Base-by-base conservation (phyloP, 2,329 filamentous ascomycete species). In the Bisporella sp. region DNA sequence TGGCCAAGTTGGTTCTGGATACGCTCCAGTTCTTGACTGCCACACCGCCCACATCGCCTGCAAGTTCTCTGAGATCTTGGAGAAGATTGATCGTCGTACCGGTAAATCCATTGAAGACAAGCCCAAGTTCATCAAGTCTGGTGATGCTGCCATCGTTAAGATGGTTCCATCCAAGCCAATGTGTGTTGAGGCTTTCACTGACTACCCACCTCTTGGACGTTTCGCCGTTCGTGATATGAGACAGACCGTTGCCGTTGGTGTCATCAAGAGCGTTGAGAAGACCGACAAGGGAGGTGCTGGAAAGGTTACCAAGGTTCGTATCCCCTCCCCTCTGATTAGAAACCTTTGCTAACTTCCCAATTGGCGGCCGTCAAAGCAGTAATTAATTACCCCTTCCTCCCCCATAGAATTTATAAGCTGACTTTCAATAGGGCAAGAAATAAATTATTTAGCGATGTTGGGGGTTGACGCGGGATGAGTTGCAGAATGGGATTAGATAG, bases 91-190 rank as follows among this genome's bases (percentile, higher is more conserved):
- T 76, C 91, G 93, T 78, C 93, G 93, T 89, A 96, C 93, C 73
- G 93, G 93, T 75, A 99, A 99, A 86, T 88, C 91, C 64, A 83
- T 89, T 70, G 93, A 99, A 79, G 71, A 79, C n/a, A 37, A 37
- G 35, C 35, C 35, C 8, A 37, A 37, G 35, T 37, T 37, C 35
- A 37, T 37, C 35, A 37, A 37, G 35, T 37, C 35, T 37, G 35
- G 35, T 9, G 93, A 99, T 76, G 92, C 93, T 66, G 92, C 92
- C 76, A 99, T 99, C 79, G 93, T 99, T 81, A 97, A 96, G 90
- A 97, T 99, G 93, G 73, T 96, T 82, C 93, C 93, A 73, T 96
- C 92, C 81, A 99, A 99, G 91, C 93, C 93, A 73, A 99, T 99
- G 93, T 99, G 93, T 77, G 93, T 99, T 76, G 93, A 99, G 89